Conservation (phyloP, 352 stramenopile species). For the Globisporangium recalcitrans region DNA sequence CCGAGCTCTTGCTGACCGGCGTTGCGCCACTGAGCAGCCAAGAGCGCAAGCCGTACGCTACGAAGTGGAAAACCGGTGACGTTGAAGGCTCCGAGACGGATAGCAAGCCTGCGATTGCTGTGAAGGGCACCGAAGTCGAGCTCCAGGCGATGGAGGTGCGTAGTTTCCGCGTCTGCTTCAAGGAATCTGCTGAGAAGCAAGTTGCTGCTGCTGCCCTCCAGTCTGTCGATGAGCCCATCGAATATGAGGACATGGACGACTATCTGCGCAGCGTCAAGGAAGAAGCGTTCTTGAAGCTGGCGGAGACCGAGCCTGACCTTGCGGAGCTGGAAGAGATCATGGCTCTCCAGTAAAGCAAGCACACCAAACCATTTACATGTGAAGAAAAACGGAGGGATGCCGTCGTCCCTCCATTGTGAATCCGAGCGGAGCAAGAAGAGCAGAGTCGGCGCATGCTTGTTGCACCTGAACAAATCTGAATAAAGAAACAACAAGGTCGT, state of each 20-base stretch:
- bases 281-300: constrained; percentile 16
- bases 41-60: background rate
- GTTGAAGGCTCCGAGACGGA: constrained; percentile 12
- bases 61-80: constrained; percentile 36
- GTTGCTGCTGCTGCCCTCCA: background rate
- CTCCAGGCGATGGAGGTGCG: constrained; percentile 92
- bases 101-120: constrained; percentile 26
- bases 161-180: constrained; percentile 84
- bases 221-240: background rate
- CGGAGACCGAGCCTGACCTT: constrained; percentile 14
- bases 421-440: background rate
- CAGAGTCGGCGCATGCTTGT: background rate
- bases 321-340: constrained; percentile 32
- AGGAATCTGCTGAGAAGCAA: constrained; percentile 10
- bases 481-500: background rate
- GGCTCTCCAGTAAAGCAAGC: constrained; percentile 23
- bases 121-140: constrained; percentile 53
- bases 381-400: constrained; percentile 7
- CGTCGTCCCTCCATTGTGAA: background rate
- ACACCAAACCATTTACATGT: background rate
- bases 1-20: constrained; percentile 88
- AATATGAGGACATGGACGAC: background rate
- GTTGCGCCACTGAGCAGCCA: constrained; percentile 45
- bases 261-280: constrained; percentile 16
- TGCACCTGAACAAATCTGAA: background rate